Base-by-base conservation (phyloP, 2,329 filamentous ascomycete genomes). In the Arthroderma uncinatum region DNA sequence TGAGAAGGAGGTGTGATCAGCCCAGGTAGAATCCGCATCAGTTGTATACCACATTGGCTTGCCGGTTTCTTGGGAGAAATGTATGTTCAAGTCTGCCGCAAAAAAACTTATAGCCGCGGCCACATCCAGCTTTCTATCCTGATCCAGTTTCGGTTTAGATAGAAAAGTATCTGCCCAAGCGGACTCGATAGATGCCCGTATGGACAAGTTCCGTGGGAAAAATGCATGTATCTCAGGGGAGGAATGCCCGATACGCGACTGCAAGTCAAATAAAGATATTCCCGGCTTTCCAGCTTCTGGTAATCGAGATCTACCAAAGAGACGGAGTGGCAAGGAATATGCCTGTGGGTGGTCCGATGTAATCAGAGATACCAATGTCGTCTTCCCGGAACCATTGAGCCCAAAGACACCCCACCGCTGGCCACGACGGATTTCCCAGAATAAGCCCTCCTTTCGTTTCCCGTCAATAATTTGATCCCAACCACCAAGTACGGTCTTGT, bases 291-390 rank as follows among this genome's bases (percentile, higher is more conserved):
- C 87, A 0, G 81, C 80, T 57, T 86, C 82, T 0, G 92, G 90
- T 0, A 96, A 77, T 19, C 93, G 82, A 56, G 85, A 86, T 21
- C 83, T 83, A 0, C 90, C 89, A 68, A 98, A 97, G 12, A 96
- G 78, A 63, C 82, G 85, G 60, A 98, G 85, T 0, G 92, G 91
- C 23, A 91, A 81, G 0, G 88, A 89, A 70, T 97, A 98, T 0
- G 91, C 84, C 70, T 97, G 92, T 0, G 93, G 93, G 65, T 98
- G 93, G 66, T 98, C 93, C 0, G 92, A 97, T 59, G 89, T 94
- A 59, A 98, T 87, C 4, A 98, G 79, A 4, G 90, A 93, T 28
- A 97, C 81, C 39, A 98, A 79, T 0, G 93, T 98, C 0, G 93
- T 98, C 75, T 98, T 98, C 16, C 93, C 93, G 0, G 89, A 95